Base-by-base conservation (phyloP, 768 basidiomycete species). In the Rhodotorula paludigena region DNA sequence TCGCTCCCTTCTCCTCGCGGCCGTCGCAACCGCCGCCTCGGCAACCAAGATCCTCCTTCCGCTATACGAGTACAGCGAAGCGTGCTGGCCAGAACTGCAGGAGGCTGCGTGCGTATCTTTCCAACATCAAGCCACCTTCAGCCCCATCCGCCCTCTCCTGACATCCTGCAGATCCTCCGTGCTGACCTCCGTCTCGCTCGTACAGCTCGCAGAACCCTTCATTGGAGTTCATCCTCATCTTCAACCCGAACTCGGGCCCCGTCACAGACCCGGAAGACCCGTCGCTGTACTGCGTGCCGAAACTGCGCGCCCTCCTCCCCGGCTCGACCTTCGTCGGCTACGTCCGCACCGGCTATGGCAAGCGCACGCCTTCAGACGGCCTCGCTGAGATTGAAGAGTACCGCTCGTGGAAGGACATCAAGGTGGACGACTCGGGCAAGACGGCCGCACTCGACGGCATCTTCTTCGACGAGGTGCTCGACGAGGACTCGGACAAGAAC, bases 191-290 rank as follows among this genome's bases (percentile, higher is more conserved):
- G 6, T 12, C 6, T 45, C 44, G 44, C 44, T 3, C 23, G 10
- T 10, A 2, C 62, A 64, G 63, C 25, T 32, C 44, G n/a, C 41
- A 57, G 49, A 52, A 64, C 35, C 63, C 63, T 14, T 16, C 21
- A 0, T 39, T 58, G 21, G 28, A 38, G 18, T 64, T 32, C 36
- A 36, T 64, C 32, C 33, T 64, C 39, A 53, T 64, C 41, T 36
- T 64, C 45, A 64, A 64, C 51, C 63, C 63, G 1, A 47, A 59
- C 63, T 58, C 57, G 12, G 63, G 63, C 4, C 63, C 63, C 9
- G 35, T 25, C 16, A 8, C 20, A 6, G 63, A 64, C 48, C 5
- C 48, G 11, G 2, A 21, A 3, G 63, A 64, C 33, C 63, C 63
- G 18, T 64, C 63, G 14, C 23, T 64, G 28, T 64, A 64, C 28